Evolutionary conservation across 495 filamentous ascomycete genomes (phyloP), one percentile per base, ranked within the genome.

Genomic region (Emericellopsis terricola): DNA sequence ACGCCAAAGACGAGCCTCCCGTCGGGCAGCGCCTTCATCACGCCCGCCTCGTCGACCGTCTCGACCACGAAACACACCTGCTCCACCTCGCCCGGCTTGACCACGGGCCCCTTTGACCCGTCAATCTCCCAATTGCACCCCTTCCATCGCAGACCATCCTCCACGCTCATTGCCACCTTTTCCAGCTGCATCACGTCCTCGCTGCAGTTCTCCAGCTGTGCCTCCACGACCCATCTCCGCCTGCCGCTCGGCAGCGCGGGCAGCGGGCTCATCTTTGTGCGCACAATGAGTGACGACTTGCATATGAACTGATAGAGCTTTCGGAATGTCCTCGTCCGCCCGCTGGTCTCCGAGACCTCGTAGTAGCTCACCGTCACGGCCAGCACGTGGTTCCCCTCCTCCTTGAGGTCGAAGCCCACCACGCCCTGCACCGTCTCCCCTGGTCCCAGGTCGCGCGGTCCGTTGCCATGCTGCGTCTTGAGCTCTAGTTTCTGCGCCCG

Each of bases 301-400:
- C 85, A 87, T 15, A 86, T 75, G 48, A 97, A 97, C 53, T 96
- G 91, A 51, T 97, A 97, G 39, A 97, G 55, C 53, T 97, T 97
- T 41, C 87, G 62, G 50, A 96, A 97, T 9, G 81, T 93, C 39
- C 91, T 62, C 16, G 78, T 73, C 26, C 82, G 66, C 20, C 76
- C 79, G 35, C 68, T 69, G 16, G 69, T 71, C 19, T 71, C 68
- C 26, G 68, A 69, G 2, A 64, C 63, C 38, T 78, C 69, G 20
- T 76, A 83, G 53, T 97, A 97, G 32, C 77, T 84, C 21, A 97
- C 76, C 34, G 82, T 96, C 24, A 96, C 89, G n/a, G 79, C 83
- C 4, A 97, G 62, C 10, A 92, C 77, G 51, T 97, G 87, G 41
- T 75, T 81, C 4, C 91, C 89, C 52, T 94, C 87, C 49, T 96